Conservation (phyloP, 768 basidiomycete species). For the Gloeopeniophorella convolvens region DNA sequence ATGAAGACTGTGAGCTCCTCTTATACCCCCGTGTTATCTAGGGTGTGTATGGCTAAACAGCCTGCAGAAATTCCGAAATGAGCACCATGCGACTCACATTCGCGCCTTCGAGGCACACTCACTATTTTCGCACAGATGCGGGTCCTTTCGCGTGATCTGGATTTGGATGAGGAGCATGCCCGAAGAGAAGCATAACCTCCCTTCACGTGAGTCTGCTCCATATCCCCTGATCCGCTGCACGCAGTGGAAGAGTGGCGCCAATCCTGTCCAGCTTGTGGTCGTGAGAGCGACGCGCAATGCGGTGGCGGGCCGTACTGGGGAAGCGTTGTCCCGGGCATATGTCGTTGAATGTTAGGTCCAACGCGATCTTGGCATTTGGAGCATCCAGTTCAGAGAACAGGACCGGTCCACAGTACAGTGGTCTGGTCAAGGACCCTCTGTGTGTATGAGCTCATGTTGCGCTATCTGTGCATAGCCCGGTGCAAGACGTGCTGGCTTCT, state of each 20-base stretch:
- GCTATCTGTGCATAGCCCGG: too few species aligned
- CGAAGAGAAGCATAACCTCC: background rate
- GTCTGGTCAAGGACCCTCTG: too few species aligned
- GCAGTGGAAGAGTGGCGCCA: background rate
- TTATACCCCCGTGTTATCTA: background rate
- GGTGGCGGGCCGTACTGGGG: background rate
- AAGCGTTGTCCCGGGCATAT: background rate
- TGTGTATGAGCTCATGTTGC: too few species aligned
- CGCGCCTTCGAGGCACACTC: background rate
- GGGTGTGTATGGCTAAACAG: background rate
- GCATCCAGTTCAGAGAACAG: too few species aligned
- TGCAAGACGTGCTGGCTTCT: too few species aligned
- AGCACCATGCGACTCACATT: background rate
- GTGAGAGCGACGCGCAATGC: background rate
- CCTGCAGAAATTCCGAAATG: background rate
- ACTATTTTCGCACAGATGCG: background rate
- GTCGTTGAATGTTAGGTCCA: background rate
- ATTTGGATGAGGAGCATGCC: background rate
- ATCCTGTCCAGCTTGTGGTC: background rate
- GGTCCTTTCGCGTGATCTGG: background rate
- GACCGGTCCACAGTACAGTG: too few species aligned
- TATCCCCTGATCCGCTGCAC: background rate
- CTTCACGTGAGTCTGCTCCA: background rate
- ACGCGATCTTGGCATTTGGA: too few species aligned
- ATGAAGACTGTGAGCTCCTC: background rate